Percentiles rank a stretch among this genome's conserved stretches.
Evolutionary conservation across 1,284 basidiomycete genomes (phyloP).

Genomic region (Hymenochaete sp.): DNA sequence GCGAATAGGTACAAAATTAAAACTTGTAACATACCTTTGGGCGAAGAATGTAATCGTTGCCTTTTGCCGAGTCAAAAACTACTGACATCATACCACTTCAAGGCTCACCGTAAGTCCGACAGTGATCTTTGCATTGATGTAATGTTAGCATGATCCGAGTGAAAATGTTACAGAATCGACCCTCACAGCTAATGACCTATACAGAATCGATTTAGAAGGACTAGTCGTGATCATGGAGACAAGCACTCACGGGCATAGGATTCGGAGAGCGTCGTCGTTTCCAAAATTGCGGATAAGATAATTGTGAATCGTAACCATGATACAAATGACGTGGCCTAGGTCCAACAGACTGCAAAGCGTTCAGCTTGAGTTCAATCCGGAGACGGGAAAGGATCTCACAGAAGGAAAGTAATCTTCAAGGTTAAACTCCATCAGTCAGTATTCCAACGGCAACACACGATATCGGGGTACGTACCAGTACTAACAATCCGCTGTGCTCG

Average conservation of each 20-base stretch:
- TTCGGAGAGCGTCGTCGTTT: constrained; percentile 9
- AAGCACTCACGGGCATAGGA: constrained; percentile 10
- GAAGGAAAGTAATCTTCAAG: not conserved
- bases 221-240: not conserved
- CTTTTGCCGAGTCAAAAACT: too few relatives aligned
- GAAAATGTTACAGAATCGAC: too few relatives aligned
- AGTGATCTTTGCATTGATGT: constrained; percentile 6
- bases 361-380: not conserved
- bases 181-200: not conserved
- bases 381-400: not conserved
- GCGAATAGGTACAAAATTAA: not conserved
- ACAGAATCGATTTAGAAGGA: not conserved
- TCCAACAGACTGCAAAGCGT: constrained; percentile 4
- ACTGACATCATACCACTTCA: not conserved
- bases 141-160: too few relatives aligned
- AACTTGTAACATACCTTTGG: constrained; percentile 12
- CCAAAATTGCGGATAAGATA: constrained; percentile 16
- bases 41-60: constrained; percentile 15
- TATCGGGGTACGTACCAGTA: constrained; percentile 5
- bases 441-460: not conserved
- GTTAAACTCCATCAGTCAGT: not conserved
- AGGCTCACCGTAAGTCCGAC: constrained; percentile 13
- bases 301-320: constrained; percentile 15
- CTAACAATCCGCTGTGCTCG: constrained; percentile 5
- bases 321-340: constrained; percentile 13